Conservation (phyloP, 2,329 filamentous ascomycete species). For the Capronia americana region DNA sequence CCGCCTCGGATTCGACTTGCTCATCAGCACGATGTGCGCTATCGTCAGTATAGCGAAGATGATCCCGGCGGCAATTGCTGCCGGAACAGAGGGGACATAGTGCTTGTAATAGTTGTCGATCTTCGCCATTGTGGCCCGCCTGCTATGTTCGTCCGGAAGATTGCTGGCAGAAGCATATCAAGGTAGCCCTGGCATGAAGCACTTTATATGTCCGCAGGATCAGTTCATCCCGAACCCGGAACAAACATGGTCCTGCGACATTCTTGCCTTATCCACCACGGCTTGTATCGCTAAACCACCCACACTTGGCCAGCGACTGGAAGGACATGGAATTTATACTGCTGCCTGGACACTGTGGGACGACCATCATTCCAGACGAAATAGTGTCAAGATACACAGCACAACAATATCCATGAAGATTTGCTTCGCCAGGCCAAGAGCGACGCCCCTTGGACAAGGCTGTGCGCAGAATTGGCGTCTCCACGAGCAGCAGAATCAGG, state of each 20-base stretch:
- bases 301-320: too few relatives aligned
- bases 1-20: conserved; percentile 43
- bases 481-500: neutral
- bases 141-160: neutral
- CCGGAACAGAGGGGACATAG: conserved; percentile 48
- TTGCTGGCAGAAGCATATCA: neutral
- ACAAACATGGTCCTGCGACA: neutral
- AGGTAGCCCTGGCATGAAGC: neutral
- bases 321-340: neutral
- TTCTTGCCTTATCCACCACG: neutral
- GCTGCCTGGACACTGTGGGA: conserved; percentile 2
- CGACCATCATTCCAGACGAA: neutral
- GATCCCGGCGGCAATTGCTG: conserved; percentile 45
- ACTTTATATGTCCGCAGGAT: neutral
- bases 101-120: conserved; percentile 24
- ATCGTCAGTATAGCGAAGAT: conserved; percentile 43
- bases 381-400: neutral
- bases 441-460: neutral
- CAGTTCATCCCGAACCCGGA: neutral
- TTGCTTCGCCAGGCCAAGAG: neutral
- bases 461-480: neutral
- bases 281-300: neutral
- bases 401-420: neutral
- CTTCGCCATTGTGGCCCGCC: neutral
- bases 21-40: conserved; percentile 40